A percentile compares a stretch with the other conserved stretches of the same genome.
Conservation (phyloP, 768 basidiomycete genomes). For the Coprinopsis sp. region DNA sequence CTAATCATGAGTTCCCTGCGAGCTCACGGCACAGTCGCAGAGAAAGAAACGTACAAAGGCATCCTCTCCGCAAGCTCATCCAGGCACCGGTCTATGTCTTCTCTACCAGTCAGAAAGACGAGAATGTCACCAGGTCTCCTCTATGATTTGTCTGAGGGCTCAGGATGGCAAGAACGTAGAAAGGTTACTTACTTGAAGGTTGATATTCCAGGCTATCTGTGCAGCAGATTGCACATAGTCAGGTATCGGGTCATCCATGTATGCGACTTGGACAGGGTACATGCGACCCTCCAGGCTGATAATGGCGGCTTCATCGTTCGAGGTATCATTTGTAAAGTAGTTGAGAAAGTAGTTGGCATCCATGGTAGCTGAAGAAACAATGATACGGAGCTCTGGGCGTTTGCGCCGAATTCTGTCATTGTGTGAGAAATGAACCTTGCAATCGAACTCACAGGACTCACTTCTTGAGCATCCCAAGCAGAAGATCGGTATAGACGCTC, state of each 20-base stretch:
- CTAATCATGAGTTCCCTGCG: conserved; percentile 25
- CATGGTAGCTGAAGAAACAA: conserved; percentile 95
- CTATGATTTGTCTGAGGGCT: conserved; percentile 32
- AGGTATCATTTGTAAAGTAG: conserved; percentile 71
- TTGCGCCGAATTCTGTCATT: conserved; percentile 78
- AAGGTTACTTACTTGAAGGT: conserved; percentile 54
- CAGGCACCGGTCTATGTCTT: conserved; percentile 90
- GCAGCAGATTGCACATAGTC: conserved; percentile 85
- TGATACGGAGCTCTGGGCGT: conserved; percentile 81
- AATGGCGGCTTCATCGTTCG: conserved; percentile 71
- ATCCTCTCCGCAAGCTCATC: conserved; percentile 77
- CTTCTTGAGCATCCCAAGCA: conserved; percentile 94
- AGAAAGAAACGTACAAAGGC: conserved; percentile 46
- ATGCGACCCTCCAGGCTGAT: conserved; percentile 90
- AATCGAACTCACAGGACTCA: conserved; percentile 26
- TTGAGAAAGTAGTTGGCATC: conserved; percentile 87
- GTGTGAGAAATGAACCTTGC: conserved; percentile 1
- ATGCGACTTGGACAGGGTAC: conserved; percentile 93
- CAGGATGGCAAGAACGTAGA: background rate
- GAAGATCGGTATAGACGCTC: conserved; percentile 90
- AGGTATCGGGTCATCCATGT: conserved; percentile 67
- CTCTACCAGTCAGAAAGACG: conserved; percentile 90
- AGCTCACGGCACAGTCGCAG: background rate
- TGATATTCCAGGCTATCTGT: conserved; percentile 78
- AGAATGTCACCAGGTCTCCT: conserved; percentile 85